Percentiles rank a stretch among this genome's conserved stretches.
These are phyloP conservation scores for Dioszegia aurantiaca DNA, from an alignment of 768 basidiomycete genomes.

Conservation along the genomic window DNA sequence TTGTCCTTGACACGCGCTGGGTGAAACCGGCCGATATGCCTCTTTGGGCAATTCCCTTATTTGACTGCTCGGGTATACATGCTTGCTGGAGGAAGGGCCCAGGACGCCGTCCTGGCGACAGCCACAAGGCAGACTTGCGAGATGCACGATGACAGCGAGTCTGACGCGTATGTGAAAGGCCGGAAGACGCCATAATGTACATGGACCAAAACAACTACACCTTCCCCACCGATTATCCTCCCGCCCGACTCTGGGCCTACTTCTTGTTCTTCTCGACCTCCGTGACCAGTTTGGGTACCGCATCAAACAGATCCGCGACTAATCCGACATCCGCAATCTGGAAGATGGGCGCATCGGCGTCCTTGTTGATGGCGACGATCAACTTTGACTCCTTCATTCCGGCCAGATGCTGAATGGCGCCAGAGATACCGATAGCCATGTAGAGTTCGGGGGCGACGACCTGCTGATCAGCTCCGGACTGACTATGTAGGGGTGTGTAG, in stretches of 20 bases:
- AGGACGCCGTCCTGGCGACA: too few relatives aligned
- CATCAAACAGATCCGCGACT: constrained; percentile 88
- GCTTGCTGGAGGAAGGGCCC: too few relatives aligned
- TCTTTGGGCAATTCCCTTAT: constrained; percentile 5
- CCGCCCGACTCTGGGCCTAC: constrained; percentile 4
- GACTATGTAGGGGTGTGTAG: neutral
- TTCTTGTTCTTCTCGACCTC: constrained; percentile 64
- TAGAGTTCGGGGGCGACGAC: constrained; percentile 96
- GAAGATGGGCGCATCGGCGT: constrained; percentile 97
- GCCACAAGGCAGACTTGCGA: too few relatives aligned
- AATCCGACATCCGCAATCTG: constrained; percentile 95
- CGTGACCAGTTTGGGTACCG: constrained; percentile 82
- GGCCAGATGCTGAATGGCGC: constrained; percentile 96
- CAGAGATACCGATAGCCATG: constrained; percentile 93
- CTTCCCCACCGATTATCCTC: neutral
- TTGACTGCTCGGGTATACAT: too few relatives aligned
- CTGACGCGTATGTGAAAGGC: too few relatives aligned
- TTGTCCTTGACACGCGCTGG: neutral
- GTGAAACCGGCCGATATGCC: neutral
- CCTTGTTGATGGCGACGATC: constrained; percentile 99
- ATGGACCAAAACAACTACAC: neutral
- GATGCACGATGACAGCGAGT: too few relatives aligned
- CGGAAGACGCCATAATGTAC: too few relatives aligned
- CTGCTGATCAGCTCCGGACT: constrained; percentile 19
- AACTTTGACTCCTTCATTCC: constrained; percentile 99